Base-by-base conservation (phyloP, 23 red algal species). In the Gracilaria domingensis region DNA sequence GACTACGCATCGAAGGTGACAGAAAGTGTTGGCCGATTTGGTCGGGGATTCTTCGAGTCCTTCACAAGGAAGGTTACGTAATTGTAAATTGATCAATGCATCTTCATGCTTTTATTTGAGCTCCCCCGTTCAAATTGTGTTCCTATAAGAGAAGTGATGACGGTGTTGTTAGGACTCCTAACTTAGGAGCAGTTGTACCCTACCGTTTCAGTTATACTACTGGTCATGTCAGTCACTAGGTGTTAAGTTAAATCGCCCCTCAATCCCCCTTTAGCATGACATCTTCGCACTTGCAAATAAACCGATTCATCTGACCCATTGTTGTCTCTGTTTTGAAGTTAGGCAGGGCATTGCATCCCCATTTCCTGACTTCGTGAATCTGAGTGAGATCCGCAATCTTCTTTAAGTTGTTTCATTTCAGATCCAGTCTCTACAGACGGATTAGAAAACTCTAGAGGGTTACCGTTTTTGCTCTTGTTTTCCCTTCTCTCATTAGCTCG, bases 21-120 rank as follows among this genome's bases (percentile, higher is more conserved):
- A 30, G 80, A 92, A 53, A 92, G 80, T 84, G 89, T 92, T 14
- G 89, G 89, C 33, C 77, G 89, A 35, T 84, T 92, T 75, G 89
- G 89, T 21, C 38, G 89, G 45, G 89, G 89, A 20, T 83, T 92
- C 80, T 92, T 92, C 66, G 89, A 92, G 55, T 90, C 87, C 7
- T 69, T 79, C 26, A 90, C 87, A 30, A 80, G 87, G 36, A 90
- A 90, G 74, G 87, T 80, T 40, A 74, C 65, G 12, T 90, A 62
- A 74, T 44, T 42, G 54, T 39, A 62, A n/a, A 42, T 69, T 37
- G 32, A 69, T 37, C 64, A 69, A 20, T 55, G 17, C 14, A 55
- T 55, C 51, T 55, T 55, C 51, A 55, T 69, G 32, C n/a, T 7
- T 69, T 69, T 69, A 69, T 1, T 69, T 34, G 32, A 36, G 64